Evolutionary conservation across 2,329 filamentous ascomycete species (phyloP).

Genomic region (Fusarium sp.): DNA sequence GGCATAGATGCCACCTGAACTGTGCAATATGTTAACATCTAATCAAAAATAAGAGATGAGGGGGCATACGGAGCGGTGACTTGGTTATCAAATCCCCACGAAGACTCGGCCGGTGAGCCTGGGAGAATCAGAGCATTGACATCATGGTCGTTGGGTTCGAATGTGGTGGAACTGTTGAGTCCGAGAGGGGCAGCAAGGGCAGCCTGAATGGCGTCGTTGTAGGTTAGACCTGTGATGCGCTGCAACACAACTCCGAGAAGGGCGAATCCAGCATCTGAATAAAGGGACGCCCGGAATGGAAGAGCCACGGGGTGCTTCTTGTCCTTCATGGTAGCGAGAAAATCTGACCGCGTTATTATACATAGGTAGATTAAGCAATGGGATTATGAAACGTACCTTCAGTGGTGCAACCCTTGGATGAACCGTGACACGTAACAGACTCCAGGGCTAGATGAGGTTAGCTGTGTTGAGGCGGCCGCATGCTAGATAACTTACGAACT

Average conservation of each 20-base stretch:
- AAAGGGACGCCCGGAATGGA: constrained; percentile 11
- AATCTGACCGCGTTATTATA: background rate
- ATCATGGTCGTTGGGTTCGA: background rate
- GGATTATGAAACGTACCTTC: background rate
- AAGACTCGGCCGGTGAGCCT: background rate
- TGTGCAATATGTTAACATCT: background rate
- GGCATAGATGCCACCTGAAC: constrained; percentile 4
- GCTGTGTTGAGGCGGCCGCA: background rate
- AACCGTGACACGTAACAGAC: background rate
- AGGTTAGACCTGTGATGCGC: background rate
- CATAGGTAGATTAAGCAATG: rapidly evolving
- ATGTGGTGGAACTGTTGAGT: background rate
- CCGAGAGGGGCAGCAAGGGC: background rate
- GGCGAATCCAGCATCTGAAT: constrained; percentile 25
- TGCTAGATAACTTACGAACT: background rate
- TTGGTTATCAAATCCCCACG: background rate
- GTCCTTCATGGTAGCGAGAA: constrained; percentile 15
- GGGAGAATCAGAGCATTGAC: constrained; percentile 1
- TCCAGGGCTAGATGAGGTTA: background rate
- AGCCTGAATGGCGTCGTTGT: background rate
- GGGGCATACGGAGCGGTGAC: background rate
- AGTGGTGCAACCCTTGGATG: background rate
- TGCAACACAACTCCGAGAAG: constrained; percentile 15
- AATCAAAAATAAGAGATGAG: too few species aligned
- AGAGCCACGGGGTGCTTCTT: constrained; percentile 1